Evolutionary conservation across 2,329 filamentous ascomycete genomes (phyloP), one percentile per base, ranked within the genome.

Genomic region (Ophiocordyceps robertsii): DNA sequence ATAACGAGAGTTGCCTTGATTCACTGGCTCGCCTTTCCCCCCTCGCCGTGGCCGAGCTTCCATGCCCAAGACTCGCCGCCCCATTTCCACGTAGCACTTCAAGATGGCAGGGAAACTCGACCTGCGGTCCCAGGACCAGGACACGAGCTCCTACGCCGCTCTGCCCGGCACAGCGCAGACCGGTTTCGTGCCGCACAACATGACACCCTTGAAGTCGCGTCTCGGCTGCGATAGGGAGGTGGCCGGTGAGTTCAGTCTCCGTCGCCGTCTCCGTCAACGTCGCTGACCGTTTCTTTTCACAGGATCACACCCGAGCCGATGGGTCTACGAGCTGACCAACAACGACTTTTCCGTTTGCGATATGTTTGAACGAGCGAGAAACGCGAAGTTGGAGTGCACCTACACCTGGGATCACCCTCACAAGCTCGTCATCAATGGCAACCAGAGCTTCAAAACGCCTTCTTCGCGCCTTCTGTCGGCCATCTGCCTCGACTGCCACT

Each of bases 241-340:
- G 14, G 45, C 50, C 39, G 61, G 61, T 57, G 53, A 38, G 53
- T 47, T 19, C 14, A 3, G 37, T 19, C 24, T 11, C 8, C 10
- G 33, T 27, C 36, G n/a, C 17, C 8, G 21, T 9, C 16, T 12
- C n/a, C 14, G 5, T n/a, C 11, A 12, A 12, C 21, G 2, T 38
- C 16, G 12, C 30, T 29, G 13, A 29, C 10, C 14, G 2, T 35
- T 35, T 27, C 11, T 29, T 13, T 2, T 4, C 13, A 13, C 19
- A 63, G 61, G 61, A 41, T 61, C 57, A 37, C 59, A 65, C 40
- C 62, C 64, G 6, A 60, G 60, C 37, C 59, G 64, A 50, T 67
- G 64, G 64, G 54, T 66, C 32, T 56, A 64, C 47, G 63, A 67
- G 41, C 49, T 67, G 9, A 47, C 59, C 29, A 54, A 64, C 44